Evolutionary conservation across 83 land plant genomes (phyloP).

Genomic region (Diphasiastrum complanatum): DNA sequence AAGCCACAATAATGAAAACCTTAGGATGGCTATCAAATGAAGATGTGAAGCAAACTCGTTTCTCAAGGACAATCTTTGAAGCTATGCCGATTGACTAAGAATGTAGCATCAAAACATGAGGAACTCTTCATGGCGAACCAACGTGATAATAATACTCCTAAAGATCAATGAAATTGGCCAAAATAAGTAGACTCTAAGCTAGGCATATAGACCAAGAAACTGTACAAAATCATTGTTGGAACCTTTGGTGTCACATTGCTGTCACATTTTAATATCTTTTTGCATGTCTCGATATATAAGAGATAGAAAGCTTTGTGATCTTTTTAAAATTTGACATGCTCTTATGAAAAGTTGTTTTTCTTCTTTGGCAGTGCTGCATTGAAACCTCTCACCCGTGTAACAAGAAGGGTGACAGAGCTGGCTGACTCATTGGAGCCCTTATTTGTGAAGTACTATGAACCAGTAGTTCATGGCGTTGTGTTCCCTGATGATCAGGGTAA

Average conservation of each 20-base stretch:
- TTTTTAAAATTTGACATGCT: neutral
- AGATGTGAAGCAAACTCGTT: too few relatives aligned
- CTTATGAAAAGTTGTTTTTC: neutral
- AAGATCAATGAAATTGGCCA: too few relatives aligned
- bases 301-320: neutral
- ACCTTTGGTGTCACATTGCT: neutral
- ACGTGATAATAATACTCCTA: too few relatives aligned
- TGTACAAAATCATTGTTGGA: too few relatives aligned
- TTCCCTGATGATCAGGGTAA: conserved; percentile 61
- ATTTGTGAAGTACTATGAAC: conserved; percentile 66
- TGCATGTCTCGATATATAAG: neutral
- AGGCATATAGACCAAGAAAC: too few relatives aligned
- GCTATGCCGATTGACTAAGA: too few relatives aligned
- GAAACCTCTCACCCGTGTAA: conserved; percentile 66
- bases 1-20: too few relatives aligned
- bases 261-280: neutral
- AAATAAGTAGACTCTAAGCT: too few relatives aligned
- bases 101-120: too few relatives aligned
- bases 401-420: conserved; percentile 73
- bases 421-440: conserved; percentile 54
- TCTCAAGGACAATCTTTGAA: too few relatives aligned
- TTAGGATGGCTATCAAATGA: too few relatives aligned
- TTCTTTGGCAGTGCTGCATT: conserved; percentile 55
- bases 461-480: conserved; percentile 37
- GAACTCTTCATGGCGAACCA: too few relatives aligned